These are phyloP conservation scores for Peniophora sp. DNA, from an alignment of 1,284 basidiomycete species.

Conservation along the genomic window DNA sequence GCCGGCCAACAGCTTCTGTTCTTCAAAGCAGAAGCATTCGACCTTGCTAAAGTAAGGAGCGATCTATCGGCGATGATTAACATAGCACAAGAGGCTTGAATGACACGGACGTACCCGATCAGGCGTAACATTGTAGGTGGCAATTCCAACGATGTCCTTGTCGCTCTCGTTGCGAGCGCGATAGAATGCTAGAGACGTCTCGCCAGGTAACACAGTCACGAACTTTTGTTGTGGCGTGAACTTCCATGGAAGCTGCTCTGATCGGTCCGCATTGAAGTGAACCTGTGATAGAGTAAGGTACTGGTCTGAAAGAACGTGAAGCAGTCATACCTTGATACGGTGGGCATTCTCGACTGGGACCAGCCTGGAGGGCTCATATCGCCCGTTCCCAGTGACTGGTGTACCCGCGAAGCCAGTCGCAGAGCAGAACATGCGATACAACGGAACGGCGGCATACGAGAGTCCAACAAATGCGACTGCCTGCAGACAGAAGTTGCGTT, in stretches of 20 bases:
- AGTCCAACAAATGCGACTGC: conserved; percentile 78
- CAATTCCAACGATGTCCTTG: conserved; percentile 94
- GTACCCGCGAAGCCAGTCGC: conserved; percentile 97
- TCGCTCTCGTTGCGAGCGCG: conserved; percentile 83
- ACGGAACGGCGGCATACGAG: conserved; percentile 93
- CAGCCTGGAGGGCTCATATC: conserved; percentile 76
- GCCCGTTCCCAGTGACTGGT: conserved; percentile 79
- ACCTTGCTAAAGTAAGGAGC: conserved; percentile 99
- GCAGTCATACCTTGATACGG: conserved; percentile 55
- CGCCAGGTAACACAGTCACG: conserved; percentile 89
- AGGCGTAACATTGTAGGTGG: conserved; percentile 96
- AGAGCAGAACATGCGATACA: conserved; percentile 97
- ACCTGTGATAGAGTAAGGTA: conserved; percentile 31
- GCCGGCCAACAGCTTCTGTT: conserved; percentile 89
- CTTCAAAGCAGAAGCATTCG: conserved; percentile 99
- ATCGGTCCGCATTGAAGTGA: conserved; percentile 90
- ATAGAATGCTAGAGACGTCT: conserved; percentile 96
- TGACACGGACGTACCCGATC: conserved; percentile 52
- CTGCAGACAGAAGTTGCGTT: conserved; percentile 26
- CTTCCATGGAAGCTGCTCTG: conserved; percentile 87
- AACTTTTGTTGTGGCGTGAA: conserved; percentile 89
- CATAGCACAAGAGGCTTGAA: too few species aligned
- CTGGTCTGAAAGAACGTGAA: too few species aligned
- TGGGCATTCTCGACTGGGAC: conserved; percentile 65
- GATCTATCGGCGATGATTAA: conserved; percentile 43